Evolutionary conservation across 2,329 filamentous ascomycete species (phyloP), one percentile per base, ranked within the genome.

Genomic region (Sclerotinia trifoliorum): DNA sequence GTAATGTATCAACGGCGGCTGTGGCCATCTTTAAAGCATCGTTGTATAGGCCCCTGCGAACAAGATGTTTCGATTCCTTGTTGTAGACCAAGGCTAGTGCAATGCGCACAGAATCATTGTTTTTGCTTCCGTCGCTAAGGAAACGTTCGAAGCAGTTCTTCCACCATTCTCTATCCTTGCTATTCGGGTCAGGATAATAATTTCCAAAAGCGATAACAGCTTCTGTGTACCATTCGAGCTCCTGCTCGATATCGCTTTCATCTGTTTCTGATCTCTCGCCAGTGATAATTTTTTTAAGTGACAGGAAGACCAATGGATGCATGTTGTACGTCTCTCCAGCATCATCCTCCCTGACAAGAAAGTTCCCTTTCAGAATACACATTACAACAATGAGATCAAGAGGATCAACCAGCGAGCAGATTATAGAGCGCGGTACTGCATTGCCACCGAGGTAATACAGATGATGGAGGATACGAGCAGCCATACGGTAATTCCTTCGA

Each of bases 361-460:
- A 72, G 29, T 74, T 69, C 2, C 70, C 73, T 32, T 68, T 72
- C 15, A 75, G 68, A 15, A 73, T 65, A 39, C 71, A 69, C 69
- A 74, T 67, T 3, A 69, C 70, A 35, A 74, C 68, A 19, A 75
- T 71, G 68, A 72, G 71, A 19, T 75, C 73, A 13, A 75, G 51
- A 21, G 65, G 70, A 68, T 75, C 74, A 51, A 63, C 68, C 19
- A 66, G 52, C 19, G 68, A 68, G 8, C 68, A 70, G 56, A 75
- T 71, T 17, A 75, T 68, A 10, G 60, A 67, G 26, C 58, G 64
- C n/a, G 74, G 74, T 52, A 75, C 71, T 39, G 67, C 63, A 42
- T 56, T 66, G 1, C 74, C 74, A 24, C 73, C 72, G 6, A 75
- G 60, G 39, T 68, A 74, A 62, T 74, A 75, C 13, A 74, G 48